Conservation (phyloP, 108 stramenopile species). For the Nannochloropsis salina region DNA sequence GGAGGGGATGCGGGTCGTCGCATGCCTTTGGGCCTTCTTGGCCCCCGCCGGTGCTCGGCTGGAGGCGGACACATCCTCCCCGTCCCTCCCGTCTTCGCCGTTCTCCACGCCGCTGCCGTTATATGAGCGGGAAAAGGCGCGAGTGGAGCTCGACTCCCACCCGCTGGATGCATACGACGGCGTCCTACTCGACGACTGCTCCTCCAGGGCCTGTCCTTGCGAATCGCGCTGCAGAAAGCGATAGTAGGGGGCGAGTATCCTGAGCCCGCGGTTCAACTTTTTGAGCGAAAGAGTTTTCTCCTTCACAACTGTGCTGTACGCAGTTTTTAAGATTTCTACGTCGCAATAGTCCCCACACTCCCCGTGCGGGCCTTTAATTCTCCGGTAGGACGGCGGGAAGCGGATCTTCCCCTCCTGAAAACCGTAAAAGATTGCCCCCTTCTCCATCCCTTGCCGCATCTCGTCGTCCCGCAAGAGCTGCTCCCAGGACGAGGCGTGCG, state of each 20-base stretch:
- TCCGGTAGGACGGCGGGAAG: neutral
- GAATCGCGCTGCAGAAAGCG: neutral
- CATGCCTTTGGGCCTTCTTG: neutral
- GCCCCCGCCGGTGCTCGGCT: neutral
- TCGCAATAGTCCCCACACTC: constrained; percentile 23
- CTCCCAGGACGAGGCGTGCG: neutral
- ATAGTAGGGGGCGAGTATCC: neutral
- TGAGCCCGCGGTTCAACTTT: neutral
- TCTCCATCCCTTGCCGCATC: constrained; percentile 6
- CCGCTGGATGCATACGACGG: neutral
- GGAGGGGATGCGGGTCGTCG: neutral
- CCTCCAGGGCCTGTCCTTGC: neutral
- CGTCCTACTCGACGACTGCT: neutral
- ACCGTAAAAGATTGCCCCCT: neutral
- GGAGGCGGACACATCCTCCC: neutral
- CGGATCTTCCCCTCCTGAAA: constrained; percentile 12
- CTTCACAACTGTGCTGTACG: neutral
- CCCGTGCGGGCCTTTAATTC: neutral
- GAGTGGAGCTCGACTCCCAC: neutral
- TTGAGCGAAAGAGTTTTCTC: neutral
- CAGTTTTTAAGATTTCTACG: neutral
- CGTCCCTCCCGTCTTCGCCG: neutral
- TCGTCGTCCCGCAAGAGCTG: constrained; percentile 17
- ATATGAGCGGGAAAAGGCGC: neutral
- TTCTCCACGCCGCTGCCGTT: neutral